Evolutionary conservation across 2,329 filamentous ascomycete species (phyloP), one percentile per base, ranked within the genome.

Genomic region (Diaporthe eres): DNA sequence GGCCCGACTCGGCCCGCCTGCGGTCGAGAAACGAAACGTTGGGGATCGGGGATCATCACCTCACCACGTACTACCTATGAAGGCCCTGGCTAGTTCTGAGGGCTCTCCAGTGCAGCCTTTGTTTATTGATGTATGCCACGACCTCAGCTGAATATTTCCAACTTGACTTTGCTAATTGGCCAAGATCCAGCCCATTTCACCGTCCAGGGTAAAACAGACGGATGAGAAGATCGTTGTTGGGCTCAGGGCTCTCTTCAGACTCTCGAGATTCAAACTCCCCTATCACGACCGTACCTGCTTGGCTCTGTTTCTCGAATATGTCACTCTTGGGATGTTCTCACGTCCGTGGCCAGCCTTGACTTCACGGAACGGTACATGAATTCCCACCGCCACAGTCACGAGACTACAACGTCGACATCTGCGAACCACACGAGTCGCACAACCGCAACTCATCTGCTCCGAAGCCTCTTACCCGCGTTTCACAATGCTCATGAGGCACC

Each of bases 1-100:
- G 65, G 65, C 49, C 65, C 65, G 65, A 70, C 7, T 55, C 65
- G 65, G 65, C 49, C 65, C 65, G 65, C 28, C 10, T 10, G 28
- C 17, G 22, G n/a, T 63, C 37, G 31, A 60, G 53, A 57, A 31
- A 57, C 53, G 25, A 53, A 13, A 13, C 13, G 28, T 15, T 7
- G 28, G 7, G 10, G 25, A 55, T 31, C 6, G 28, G 7, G 10
- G 25, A 55, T 31, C 13, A 53, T 55, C 15, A 55, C 53, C 25
- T 31, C 53, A 6, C 42, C 42, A 44, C 6, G 42, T 44, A 44
- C 31, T 31, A 31, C 31, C 42, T 19, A 44, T 19, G 39, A 17
- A 42, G 39, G 44, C 19, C 31, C 31, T 31, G 31, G 31, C 31
- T 31, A 31, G 5, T 31, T 47, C 15, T 19, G 15, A 19, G 44